These are phyloP conservation scores for Pseudocercospora eumusae DNA, from an alignment of 2,329 filamentous ascomycete genomes.

Conservation along the genomic window DNA sequence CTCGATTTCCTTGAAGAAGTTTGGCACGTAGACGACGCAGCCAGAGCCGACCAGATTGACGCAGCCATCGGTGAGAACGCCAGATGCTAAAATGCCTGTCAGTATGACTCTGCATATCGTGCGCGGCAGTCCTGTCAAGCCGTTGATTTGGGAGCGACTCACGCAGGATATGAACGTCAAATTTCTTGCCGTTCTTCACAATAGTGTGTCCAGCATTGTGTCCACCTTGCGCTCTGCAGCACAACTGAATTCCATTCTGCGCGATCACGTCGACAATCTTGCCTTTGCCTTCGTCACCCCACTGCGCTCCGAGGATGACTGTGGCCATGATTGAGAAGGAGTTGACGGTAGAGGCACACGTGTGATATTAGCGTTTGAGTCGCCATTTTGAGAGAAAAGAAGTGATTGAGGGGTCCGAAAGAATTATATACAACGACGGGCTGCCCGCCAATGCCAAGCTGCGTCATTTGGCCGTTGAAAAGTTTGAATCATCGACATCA, in stretches of 20 bases:
- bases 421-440: background rate
- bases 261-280: slow-evolving; percentile 56
- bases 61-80: slow-evolving; percentile 69
- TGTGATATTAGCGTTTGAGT: slow-evolving; percentile 17
- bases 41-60: slow-evolving; percentile 69
- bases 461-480: slow-evolving; percentile 16
- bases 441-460: slow-evolving; percentile 1
- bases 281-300: slow-evolving; percentile 62
- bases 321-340: slow-evolving; percentile 47
- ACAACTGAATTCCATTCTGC: slow-evolving; percentile 54
- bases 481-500: background rate
- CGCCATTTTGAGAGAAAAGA: slow-evolving; percentile 30
- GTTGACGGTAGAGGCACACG: background rate
- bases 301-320: slow-evolving; percentile 62
- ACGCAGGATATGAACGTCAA: slow-evolving; percentile 61
- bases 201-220: slow-evolving; percentile 60
- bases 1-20: slow-evolving; percentile 66
- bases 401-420: slow-evolving; percentile 12
- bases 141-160: slow-evolving; percentile 22
- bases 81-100: slow-evolving; percentile 53
- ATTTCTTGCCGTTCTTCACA: slow-evolving; percentile 45
- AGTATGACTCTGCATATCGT: slow-evolving; percentile 10
- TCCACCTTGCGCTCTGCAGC: slow-evolving; percentile 61
- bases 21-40: slow-evolving; percentile 68
- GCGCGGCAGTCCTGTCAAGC: too few relatives aligned